A percentile compares a stretch with the other conserved stretches of the same genome.
Conservation (phyloP, 768 basidiomycete genomes). For the Tulasnella sp. region DNA sequence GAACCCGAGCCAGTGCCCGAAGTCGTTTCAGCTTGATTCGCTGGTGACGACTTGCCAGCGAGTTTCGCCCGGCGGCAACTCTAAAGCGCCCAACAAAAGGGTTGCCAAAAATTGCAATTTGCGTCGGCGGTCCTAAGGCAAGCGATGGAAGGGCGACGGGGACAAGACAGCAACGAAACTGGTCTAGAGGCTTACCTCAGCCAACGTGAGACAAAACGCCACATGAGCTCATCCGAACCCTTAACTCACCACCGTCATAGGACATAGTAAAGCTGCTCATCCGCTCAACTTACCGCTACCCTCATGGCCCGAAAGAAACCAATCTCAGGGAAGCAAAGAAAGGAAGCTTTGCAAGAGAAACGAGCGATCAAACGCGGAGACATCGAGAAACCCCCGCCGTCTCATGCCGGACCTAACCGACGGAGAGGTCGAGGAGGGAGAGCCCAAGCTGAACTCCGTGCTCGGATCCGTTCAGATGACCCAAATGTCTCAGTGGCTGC, state of each 20-base stretch:
- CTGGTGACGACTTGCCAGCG: constrained; percentile 7
- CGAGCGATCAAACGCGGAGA: constrained; percentile 85
- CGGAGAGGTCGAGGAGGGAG: constrained; percentile 12
- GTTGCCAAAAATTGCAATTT: background rate
- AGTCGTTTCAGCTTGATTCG: background rate
- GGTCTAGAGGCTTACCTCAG: background rate
- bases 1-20: background rate
- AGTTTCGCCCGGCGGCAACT: constrained; percentile 8
- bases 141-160: background rate
- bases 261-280: background rate
- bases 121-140: background rate
- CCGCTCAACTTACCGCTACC: background rate
- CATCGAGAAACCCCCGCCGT: constrained; percentile 41
- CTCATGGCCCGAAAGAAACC: constrained; percentile 44
- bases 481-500: constrained; percentile 36
- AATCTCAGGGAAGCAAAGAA: constrained; percentile 65
- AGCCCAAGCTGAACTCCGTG: background rate
- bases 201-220: background rate
- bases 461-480: constrained; percentile 36
- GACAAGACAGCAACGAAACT: background rate
- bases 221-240: constrained; percentile 7
- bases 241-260: constrained; percentile 3
- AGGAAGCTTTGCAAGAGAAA: constrained; percentile 68
- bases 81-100: background rate
- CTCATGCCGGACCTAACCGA: constrained; percentile 1